A percentile compares a stretch with the other conserved stretches of the same genome.
Conservation (phyloP, 129 eudicot species). For the Saposhnikovia divaricata region DNA sequence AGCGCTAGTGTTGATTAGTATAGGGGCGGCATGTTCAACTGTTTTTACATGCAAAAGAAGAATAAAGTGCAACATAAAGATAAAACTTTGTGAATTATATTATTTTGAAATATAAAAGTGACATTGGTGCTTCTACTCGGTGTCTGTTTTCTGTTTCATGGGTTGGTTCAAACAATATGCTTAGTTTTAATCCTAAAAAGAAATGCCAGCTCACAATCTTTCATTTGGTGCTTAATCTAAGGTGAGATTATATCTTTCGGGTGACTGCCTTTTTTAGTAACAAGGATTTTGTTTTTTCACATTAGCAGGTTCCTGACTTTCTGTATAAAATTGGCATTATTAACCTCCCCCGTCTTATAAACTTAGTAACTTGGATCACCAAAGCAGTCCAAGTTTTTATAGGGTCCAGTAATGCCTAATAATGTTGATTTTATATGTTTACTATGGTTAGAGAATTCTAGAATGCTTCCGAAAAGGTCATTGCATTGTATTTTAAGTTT, state of each 20-base stretch:
- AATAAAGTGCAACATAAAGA: not conserved
- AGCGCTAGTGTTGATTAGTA: not conserved
- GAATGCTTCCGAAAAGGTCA: no score
- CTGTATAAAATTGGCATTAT: not conserved
- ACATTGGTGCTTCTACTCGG: not conserved
- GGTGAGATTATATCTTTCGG: not conserved
- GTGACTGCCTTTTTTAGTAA: not conserved
- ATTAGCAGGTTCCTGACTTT: not conserved
- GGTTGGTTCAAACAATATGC: not conserved
- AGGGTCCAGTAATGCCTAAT: no score
- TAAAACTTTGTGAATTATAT: not conserved
- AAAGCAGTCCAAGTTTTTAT: no score
- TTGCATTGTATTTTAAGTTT: no score
- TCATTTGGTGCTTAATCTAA: not conserved
- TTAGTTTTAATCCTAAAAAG: not conserved
- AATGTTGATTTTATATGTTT: no score
- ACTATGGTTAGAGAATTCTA: no score
- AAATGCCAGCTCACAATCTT: not conserved
- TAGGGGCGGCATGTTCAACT: not conserved
- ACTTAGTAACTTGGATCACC: no score
- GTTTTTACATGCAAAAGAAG: not conserved
- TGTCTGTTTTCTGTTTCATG: not conserved
- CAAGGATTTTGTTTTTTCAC: not conserved
- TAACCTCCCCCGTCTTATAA: not conserved
- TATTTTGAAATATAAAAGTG: not conserved